A percentile compares a stretch with the other conserved stretches of the same genome.
Evolutionary conservation across 2,329 filamentous ascomycete species (phyloP).

Genomic region (Gaeumannomyces sp.): DNA sequence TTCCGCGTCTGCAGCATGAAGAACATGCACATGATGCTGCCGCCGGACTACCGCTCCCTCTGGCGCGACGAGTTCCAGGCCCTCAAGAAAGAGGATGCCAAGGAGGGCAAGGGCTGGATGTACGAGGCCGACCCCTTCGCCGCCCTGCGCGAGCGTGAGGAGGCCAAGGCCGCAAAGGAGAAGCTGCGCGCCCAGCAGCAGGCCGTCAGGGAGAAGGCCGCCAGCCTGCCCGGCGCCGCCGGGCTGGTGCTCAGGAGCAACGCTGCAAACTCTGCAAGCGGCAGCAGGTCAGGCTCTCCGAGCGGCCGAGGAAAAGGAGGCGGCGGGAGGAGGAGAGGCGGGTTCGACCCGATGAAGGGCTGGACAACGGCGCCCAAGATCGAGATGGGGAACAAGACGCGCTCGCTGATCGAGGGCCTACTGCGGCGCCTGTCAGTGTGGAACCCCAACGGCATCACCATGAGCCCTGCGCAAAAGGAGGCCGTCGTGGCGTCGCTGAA

Average conservation of each 20-base stretch:
- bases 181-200: conserved; percentile 73
- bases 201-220: conserved; percentile 61
- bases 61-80: conserved; percentile 82
- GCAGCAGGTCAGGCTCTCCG: conserved; percentile 17
- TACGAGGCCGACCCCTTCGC: conserved; percentile 95
- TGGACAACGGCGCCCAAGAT: conserved; percentile 86
- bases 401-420: conserved; percentile 71
- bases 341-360: conserved; percentile 54
- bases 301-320: conserved; percentile 15
- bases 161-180: conserved; percentile 66
- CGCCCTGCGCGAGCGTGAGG: conserved; percentile 70
- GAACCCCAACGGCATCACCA: conserved; percentile 72
- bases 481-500: conserved; percentile 66
- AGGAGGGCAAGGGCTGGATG: conserved; percentile 77
- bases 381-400: conserved; percentile 80
- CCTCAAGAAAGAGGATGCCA: conserved; percentile 74
- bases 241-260: conserved; percentile 47
- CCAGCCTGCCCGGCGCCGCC: conserved; percentile 53
- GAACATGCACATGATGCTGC: conserved; percentile 90
- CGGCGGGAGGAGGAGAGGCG: conserved; percentile 18
- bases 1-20: conserved; percentile 93
- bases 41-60: conserved; percentile 78
- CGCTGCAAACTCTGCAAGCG: conserved; percentile 27
- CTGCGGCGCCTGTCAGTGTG: conserved; percentile 74
- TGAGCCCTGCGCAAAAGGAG: conserved; percentile 51